Conservation (phyloP, 495 filamentous ascomycete genomes). For the Neurospora sp. region DNA sequence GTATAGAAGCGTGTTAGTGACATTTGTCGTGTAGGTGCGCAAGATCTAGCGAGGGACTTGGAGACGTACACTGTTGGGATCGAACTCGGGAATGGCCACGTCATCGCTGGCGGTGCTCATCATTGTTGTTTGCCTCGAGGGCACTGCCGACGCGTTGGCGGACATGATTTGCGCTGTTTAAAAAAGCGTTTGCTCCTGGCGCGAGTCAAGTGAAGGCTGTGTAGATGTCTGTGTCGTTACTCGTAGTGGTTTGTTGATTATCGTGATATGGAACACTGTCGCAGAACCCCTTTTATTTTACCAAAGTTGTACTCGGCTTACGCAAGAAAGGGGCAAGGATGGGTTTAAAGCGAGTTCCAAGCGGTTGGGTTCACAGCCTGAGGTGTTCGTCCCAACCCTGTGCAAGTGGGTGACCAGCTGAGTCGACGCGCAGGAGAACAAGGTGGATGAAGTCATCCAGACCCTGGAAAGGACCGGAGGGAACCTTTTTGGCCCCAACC, state of each 20-base stretch:
- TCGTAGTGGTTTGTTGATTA: neutral
- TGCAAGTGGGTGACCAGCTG: neutral
- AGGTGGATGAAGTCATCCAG: neutral
- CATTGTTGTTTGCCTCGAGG: constrained; percentile 46
- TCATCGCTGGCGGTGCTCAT: constrained; percentile 41
- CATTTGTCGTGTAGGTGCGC: neutral
- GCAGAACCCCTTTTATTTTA: neutral
- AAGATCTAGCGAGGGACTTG: neutral
- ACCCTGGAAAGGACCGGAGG: neutral
- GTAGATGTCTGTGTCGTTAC: neutral
- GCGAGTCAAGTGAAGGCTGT: neutral
- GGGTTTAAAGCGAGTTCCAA: neutral
- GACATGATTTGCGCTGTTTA: neutral
- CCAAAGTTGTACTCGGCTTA: neutral
- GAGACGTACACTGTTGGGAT: constrained; percentile 61
- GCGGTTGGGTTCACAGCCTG: neutral
- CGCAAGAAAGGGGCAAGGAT: neutral
- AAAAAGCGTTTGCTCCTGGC: neutral
- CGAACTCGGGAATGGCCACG: constrained; percentile 58
- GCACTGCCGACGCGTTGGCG: constrained; percentile 22
- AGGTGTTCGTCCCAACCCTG: neutral
- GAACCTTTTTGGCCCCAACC: neutral
- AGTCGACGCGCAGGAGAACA: neutral
- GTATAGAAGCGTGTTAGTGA: neutral
- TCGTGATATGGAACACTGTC: neutral